Percentiles rank a stretch among this genome's conserved stretches.
phyloP scores from a whole-genome alignment of 352 stramenopile genomes.

The Globisporangium barbulae region DNA sequence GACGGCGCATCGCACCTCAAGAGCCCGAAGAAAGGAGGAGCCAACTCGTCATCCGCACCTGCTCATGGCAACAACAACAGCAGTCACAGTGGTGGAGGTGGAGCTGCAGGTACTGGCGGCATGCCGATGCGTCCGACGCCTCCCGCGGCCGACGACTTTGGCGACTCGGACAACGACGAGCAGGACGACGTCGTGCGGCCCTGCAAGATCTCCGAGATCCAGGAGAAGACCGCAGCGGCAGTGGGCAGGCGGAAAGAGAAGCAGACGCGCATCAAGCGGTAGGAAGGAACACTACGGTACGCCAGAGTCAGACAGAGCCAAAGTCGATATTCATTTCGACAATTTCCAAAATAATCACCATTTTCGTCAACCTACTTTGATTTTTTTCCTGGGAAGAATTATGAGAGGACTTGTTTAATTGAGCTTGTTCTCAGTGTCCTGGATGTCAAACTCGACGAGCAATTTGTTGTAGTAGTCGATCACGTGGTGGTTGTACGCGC shows the following conservation, averaged over 20 bases:
- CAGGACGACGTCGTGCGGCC: constrained; percentile 61
- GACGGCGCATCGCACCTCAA: constrained; percentile 10
- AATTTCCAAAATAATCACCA: not conserved
- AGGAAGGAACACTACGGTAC: not conserved
- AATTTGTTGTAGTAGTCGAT: constrained; percentile 88
- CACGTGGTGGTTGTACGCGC: constrained; percentile 79
- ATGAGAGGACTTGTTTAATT: not conserved
- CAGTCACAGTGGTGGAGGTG: not conserved
- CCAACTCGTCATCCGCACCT: constrained; percentile 9
- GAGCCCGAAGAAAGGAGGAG: constrained; percentile 22
- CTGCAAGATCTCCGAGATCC: constrained; percentile 76
- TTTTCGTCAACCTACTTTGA: not conserved
- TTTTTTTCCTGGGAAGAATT: too few relatives aligned
- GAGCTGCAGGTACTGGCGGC: constrained; percentile 12
- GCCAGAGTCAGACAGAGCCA: too few relatives aligned
- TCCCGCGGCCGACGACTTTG: constrained; percentile 66
- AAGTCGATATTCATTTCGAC: not conserved
- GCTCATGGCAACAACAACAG: constrained; percentile 22
- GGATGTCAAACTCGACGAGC: constrained; percentile 62
- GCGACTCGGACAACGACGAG: constrained; percentile 72
- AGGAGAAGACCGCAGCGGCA: constrained; percentile 67
- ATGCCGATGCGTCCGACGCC: constrained; percentile 42
- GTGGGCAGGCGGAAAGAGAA: constrained; percentile 73
- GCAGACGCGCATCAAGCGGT: constrained; percentile 46
- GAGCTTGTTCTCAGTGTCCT: constrained; percentile 19